These are phyloP conservation scores for Letharia lupina DNA, from an alignment of 495 filamentous ascomycete species.

Conservation along the genomic window DNA sequence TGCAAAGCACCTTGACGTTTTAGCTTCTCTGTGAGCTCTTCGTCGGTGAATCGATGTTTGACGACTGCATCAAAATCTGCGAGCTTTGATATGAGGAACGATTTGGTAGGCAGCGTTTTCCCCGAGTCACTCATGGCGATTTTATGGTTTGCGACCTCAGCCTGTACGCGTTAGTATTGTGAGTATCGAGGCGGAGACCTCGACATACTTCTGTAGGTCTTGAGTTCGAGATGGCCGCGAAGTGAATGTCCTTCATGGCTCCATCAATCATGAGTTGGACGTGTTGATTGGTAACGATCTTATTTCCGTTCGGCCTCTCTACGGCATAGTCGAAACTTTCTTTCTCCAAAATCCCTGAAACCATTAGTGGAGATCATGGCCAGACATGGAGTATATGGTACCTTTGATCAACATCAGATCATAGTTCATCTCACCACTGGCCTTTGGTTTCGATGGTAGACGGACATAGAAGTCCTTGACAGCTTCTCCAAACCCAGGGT, in stretches of 20 bases:
- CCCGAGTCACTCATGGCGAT: slow-evolving; percentile 63
- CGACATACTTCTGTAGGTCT: slow-evolving; percentile 18
- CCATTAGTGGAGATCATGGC: slow-evolving; percentile 30
- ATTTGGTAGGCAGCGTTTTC: slow-evolving; percentile 58
- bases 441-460: slow-evolving; percentile 59
- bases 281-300: slow-evolving; percentile 69
- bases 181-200: not conserved
- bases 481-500: slow-evolving; percentile 74
- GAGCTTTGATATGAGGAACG: slow-evolving; percentile 60
- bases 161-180: slow-evolving; percentile 38
- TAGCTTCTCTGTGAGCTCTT: slow-evolving; percentile 70
- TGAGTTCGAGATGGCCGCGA: slow-evolving; percentile 44
- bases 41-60: slow-evolving; percentile 68
- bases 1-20: slow-evolving; percentile 55
- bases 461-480: slow-evolving; percentile 74
- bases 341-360: slow-evolving; percentile 51
- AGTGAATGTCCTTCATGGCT: slow-evolving; percentile 67
- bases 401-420: slow-evolving; percentile 81
- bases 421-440: slow-evolving; percentile 62
- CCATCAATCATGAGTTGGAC: slow-evolving; percentile 67
- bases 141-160: slow-evolving; percentile 77
- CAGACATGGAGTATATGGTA: slow-evolving; percentile 30
- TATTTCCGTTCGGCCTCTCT: slow-evolving; percentile 57
- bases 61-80: slow-evolving; percentile 71
- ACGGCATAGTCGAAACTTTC: slow-evolving; percentile 74